These are phyloP conservation scores for Colletotrichum kahawae DNA, from an alignment of 2,329 filamentous ascomycete genomes.

Conservation along the genomic window DNA sequence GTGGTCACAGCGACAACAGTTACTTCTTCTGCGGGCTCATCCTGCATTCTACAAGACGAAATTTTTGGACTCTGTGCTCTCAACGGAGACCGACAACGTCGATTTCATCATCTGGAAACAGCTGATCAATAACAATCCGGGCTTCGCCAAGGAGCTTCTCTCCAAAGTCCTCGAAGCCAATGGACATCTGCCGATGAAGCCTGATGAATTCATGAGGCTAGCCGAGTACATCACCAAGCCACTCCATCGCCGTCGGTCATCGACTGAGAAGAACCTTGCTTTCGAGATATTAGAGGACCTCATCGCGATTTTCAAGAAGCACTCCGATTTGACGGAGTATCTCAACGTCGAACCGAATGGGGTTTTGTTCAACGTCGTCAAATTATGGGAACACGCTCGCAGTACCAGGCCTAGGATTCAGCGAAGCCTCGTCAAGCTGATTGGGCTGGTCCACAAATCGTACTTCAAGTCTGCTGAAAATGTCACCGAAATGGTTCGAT, in stretches of 20 bases:
- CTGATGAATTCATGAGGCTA: not conserved
- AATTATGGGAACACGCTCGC: not conserved
- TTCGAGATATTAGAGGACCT: not conserved
- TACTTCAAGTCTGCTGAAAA: not conserved
- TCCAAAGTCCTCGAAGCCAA: not conserved
- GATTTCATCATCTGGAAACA: not conserved
- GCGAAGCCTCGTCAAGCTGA: not conserved
- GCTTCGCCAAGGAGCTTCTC: not conserved
- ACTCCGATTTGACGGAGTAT: not conserved
- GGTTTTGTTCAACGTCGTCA: not conserved
- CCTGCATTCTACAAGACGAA: not conserved
- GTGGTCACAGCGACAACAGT: not conserved
- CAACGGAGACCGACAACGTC: not conserved
- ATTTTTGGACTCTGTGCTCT: not conserved
- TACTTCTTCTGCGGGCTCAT: not conserved
- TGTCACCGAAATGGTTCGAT: not conserved
- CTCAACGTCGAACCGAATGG: not conserved
- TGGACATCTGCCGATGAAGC: not conserved
- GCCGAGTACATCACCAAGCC: not conserved
- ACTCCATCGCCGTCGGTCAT: not conserved
- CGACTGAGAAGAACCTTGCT: not conserved
- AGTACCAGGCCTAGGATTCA: not conserved
- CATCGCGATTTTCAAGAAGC: not conserved
- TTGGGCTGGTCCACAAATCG: not conserved
- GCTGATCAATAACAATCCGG: not conserved